These are phyloP conservation scores for Cryphonectria carpinicola DNA, from an alignment of 2,329 filamentous ascomycete genomes.

Conservation along the genomic window DNA sequence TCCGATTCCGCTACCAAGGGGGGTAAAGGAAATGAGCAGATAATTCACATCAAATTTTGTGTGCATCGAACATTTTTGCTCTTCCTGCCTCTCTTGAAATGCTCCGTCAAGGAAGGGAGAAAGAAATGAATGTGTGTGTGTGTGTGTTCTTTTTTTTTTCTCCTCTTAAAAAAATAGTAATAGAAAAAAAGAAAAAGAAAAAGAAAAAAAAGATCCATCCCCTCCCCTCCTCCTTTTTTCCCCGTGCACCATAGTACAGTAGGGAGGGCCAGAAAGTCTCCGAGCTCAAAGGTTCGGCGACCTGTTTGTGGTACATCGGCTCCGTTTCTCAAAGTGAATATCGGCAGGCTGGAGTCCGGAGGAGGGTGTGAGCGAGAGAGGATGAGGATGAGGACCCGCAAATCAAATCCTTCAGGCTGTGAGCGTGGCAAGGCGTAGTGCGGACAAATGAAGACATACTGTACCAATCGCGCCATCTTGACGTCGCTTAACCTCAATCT, in stretches of 20 bases:
- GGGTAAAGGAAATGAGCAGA: background rate
- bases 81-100: background rate
- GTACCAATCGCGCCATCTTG: conserved; percentile 8
- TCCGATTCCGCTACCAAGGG: conserved; percentile 1
- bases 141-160: background rate
- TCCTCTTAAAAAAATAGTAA: background rate
- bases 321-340: background rate
- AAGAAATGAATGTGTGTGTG: background rate
- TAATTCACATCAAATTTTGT: background rate
- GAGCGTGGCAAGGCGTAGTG: background rate
- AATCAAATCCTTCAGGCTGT: background rate
- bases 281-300: conserved; percentile 6
- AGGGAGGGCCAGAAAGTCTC: conserved; percentile 3
- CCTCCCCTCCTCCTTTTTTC: too few relatives aligned
- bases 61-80: background rate
- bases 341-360: conserved; percentile 8
- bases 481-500: background rate
- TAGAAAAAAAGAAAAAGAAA: background rate
- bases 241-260: background rate
- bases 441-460: background rate
- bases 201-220: background rate
- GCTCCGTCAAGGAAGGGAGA: background rate
- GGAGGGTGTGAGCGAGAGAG: background rate
- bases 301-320: conserved; percentile 1
- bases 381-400: conserved; percentile 1